phyloP scores from a whole-genome alignment of 2,329 filamentous ascomycete species.

The Drechslerella coelobrocha region DNA sequence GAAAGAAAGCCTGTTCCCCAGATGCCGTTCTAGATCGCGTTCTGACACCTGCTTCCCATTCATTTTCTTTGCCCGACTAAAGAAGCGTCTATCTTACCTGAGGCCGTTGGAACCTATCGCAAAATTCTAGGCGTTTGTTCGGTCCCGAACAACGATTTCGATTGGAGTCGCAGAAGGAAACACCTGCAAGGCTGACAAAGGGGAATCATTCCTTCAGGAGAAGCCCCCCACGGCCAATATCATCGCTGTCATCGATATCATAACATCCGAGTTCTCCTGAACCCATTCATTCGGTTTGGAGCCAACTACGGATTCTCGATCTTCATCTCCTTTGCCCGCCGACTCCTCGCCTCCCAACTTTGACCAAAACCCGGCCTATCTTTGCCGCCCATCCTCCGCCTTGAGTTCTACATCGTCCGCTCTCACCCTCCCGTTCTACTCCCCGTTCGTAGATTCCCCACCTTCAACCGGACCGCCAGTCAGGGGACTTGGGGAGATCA shows the following conservation, averaged over 20 bases:
- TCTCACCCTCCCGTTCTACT: conserved; percentile 46
- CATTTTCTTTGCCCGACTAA: neutral
- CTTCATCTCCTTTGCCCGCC: conserved; percentile 47
- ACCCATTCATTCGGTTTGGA: conserved; percentile 43
- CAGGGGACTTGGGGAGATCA: conserved; percentile 49
- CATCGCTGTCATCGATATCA: neutral
- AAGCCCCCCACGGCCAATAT: neutral
- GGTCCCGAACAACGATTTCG: neutral
- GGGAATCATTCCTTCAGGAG: conserved; percentile 5
- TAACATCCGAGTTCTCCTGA: conserved; percentile 4
- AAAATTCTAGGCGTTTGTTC: conserved; percentile 3
- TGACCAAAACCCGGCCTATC: conserved; percentile 43
- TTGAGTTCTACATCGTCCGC: conserved; percentile 42
- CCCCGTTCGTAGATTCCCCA: conserved; percentile 47
- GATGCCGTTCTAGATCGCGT: conserved; percentile 1
- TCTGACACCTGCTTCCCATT: neutral
- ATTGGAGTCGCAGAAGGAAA: neutral
- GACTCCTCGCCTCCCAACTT: conserved; percentile 38
- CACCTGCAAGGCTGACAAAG: conserved; percentile 4
- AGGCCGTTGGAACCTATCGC: neutral
- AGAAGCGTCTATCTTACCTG: neutral
- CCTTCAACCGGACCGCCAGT: conserved; percentile 36
- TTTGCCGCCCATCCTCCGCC: conserved; percentile 20
- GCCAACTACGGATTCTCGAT: conserved; percentile 48
- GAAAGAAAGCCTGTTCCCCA: neutral